phyloP scores from a whole-genome alignment of 1,139 yeast species.

The Suhomyces anneliseae region DNA sequence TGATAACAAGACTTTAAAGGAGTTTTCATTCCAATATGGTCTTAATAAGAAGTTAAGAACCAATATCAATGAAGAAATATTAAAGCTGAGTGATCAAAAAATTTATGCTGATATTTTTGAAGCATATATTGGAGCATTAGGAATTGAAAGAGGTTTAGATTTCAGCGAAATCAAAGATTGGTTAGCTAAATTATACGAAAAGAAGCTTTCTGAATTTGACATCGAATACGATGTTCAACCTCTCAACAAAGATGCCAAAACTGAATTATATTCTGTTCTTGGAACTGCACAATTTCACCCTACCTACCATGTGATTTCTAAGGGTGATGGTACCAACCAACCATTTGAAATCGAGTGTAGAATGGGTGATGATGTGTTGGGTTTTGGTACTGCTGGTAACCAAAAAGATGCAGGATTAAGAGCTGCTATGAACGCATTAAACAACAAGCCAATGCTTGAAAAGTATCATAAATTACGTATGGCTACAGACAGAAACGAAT shows the following conservation, averaged over 20 bases:
- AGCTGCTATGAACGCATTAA: slow-evolving; percentile 71
- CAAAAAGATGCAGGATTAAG: slow-evolving; percentile 66
- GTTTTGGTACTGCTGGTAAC: slow-evolving; percentile 61
- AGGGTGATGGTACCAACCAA: slow-evolving; percentile 41
- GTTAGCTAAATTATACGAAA: slow-evolving; percentile 53
- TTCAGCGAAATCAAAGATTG: slow-evolving; percentile 55
- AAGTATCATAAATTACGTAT: slow-evolving; percentile 63
- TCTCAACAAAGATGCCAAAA: slow-evolving; percentile 65
- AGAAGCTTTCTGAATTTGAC: slow-evolving; percentile 28
- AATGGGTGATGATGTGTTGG: slow-evolving; percentile 55
- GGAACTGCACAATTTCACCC: slow-evolving; percentile 75
- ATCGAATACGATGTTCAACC: slow-evolving; percentile 25
- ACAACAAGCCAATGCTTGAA: slow-evolving; percentile 59
- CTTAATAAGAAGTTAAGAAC: slow-evolving; percentile 61
- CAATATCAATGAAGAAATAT: slow-evolving; percentile 45
- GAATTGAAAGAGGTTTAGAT: slow-evolving; percentile 54
- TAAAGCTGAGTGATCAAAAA: slow-evolving; percentile 55
- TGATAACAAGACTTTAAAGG: slow-evolving; percentile 69
- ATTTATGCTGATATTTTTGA: slow-evolving; percentile 79
- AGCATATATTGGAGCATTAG: slow-evolving; percentile 86
- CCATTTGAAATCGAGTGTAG: slow-evolving; percentile 65
- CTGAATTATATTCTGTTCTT: slow-evolving; percentile 72
- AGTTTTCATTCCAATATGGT: slow-evolving; percentile 71
- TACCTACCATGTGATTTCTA: slow-evolving; percentile 45
- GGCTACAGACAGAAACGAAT: slow-evolving; percentile 56